Base-by-base conservation (phyloP, 805 yeast species). In the Lipomyces oligophaga region DNA sequence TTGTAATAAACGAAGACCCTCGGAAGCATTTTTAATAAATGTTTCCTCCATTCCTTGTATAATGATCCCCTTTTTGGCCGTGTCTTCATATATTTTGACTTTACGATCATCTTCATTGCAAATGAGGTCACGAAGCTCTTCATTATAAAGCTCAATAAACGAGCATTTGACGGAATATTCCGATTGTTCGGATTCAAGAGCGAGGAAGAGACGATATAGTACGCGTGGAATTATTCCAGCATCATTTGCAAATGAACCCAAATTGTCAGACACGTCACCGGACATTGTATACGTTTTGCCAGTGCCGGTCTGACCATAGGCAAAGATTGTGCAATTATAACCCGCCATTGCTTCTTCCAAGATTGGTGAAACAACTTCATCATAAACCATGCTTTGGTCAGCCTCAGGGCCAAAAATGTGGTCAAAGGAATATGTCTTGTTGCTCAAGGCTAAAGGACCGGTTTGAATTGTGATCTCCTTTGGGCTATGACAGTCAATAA, bases 81-180 rank as follows among this genome's bases (percentile, higher is more conserved):
- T 53, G 45, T 77, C 80, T 52, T 81, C 86, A 58, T 67, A 78
- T 3, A 80, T 75, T 42, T 78, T 68, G 38, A 80, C 67, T 52
- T 78, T 84, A 26, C 74, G 74, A 33, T 66, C 61, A 3, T 66
- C 71, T 27, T 60, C 63, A 48, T 52, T n/a, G 26, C 71, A 69
- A 41, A 88, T 67, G 45, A 88, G 71, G 61, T 88, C 96, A 40
- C 77, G 73, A 39, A 89, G 68, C 58, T 86, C 95, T 63, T 88
- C 97, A 59, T 88, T 87, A 67, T 88, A 89, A 16, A 88, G 68
- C 63, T 88, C 97, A 43, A 87, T 74, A 62, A 83, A 89, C 0
- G 95, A 84, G 53, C 87, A 76, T 61, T 81, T 82, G 16, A 84
- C 87, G 26, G 83, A 61, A 60, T 73, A 80, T 60, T 83, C 95